Conservation (phyloP, 2,329 filamentous ascomycete species). For the Chaetomium sp. region DNA sequence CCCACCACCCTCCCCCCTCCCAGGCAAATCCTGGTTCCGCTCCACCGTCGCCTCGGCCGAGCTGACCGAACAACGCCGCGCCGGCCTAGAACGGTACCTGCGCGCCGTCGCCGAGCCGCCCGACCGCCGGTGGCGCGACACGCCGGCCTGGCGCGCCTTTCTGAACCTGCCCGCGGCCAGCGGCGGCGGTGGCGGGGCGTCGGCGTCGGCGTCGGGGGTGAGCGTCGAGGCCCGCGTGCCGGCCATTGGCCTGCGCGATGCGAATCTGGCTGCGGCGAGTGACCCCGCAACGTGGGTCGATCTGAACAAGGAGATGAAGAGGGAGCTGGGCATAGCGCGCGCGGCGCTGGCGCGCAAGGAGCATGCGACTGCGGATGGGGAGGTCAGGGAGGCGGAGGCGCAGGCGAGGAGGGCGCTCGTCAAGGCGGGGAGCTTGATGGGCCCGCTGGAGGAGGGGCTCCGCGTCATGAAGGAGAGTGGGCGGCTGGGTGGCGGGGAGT, state of each 20-base stretch:
- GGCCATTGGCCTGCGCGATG: slow-evolving; percentile 43
- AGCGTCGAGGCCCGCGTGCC: slow-evolving; percentile 38
- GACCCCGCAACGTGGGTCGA: slow-evolving; percentile 76
- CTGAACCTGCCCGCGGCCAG: slow-evolving; percentile 62
- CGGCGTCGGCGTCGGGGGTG: slow-evolving; percentile 31
- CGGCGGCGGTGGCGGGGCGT: slow-evolving; percentile 30
- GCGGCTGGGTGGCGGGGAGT: slow-evolving; percentile 71
- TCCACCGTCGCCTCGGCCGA: slow-evolving; percentile 69
- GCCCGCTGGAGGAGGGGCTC: slow-evolving; percentile 67
- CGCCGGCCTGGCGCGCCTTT: slow-evolving; percentile 71
- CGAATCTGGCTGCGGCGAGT: slow-evolving; percentile 48
- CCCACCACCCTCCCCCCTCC: slow-evolving; percentile 68
- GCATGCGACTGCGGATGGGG: slow-evolving; percentile 49
- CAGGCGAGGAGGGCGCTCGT: slow-evolving; percentile 76
- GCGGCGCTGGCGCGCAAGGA: slow-evolving; percentile 69
- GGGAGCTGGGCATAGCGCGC: slow-evolving; percentile 69
- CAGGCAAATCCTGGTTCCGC: slow-evolving; percentile 75
- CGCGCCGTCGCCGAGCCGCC: slow-evolving; percentile 70
- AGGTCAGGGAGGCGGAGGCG: slow-evolving; percentile 61
- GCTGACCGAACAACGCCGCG: slow-evolving; percentile 70
- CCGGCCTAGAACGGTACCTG: slow-evolving; percentile 70
- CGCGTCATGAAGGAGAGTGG: slow-evolving; percentile 56
- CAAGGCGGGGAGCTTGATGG: slow-evolving; percentile 65
- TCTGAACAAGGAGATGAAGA: slow-evolving; percentile 73
- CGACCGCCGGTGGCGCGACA: slow-evolving; percentile 77